Base-by-base conservation (phyloP, 805 yeast genomes). In the Phaffomyces antillensis region DNA sequence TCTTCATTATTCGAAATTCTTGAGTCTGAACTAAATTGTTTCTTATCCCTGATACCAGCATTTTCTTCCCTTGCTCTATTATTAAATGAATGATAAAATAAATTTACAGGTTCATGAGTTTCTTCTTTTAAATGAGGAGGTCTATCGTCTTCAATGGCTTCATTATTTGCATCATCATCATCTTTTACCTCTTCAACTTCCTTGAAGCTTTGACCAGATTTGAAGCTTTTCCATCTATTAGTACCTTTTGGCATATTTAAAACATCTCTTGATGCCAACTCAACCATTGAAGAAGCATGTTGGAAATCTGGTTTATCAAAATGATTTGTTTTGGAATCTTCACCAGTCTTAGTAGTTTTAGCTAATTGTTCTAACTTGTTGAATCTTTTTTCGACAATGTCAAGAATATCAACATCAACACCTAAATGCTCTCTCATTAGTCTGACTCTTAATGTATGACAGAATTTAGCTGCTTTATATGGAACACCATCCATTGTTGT, bases 381-480 rank as follows among this genome's bases (percentile, higher is more conserved):
- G 50, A 86, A 83, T 53, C 85, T 73, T 52, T 90, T 72, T 58
- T 89, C 96, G 30, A 88, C 84, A 37, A 84, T 64, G 45, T 90
- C 97, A 24, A 89, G 64, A 15, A 83, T 69, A 63, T 90, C 97
- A 37, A 89, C 93, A 62, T 89, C 95, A 43, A 95, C 83, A 24
- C 99, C 99, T 24, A 93, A 61, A 65, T 93, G 99, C 60, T 93
- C 99, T 52, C 99, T 76, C 99, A 93, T 93, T 41, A 95, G 71
- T 50, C 97, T 75, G 70, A 89, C 77, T 56, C 99, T 75, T 48
- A 93, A 67, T 3, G 93, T 82, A 61, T 88, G 95, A 0, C 98
- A 88, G 69, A 91, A 93, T 53, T 79, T 81, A 4, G 88, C 91
- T 3, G 91, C 99, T 49, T 73, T 65, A 62, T 79, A 91, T 0